phyloP scores from a whole-genome alignment of 2,329 filamentous ascomycete species.

The Neoarthrinium moseri region DNA sequence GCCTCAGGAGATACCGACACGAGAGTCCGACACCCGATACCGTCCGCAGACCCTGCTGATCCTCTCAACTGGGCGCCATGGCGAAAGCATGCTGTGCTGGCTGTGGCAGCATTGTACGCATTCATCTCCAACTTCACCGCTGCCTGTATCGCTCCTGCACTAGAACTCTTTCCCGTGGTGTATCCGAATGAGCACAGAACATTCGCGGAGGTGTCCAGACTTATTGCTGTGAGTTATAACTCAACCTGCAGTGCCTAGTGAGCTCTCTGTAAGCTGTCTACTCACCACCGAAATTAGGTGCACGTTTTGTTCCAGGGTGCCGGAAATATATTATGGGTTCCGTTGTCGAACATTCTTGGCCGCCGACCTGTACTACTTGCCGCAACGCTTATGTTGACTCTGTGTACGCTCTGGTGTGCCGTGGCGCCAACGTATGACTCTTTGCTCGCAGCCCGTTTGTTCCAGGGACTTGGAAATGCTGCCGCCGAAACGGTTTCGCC shows the following conservation, averaged over 20 bases:
- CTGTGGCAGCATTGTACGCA: slow-evolving; percentile 27
- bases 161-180: slow-evolving; percentile 28
- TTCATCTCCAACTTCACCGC: slow-evolving; percentile 33
- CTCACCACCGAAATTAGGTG: too few species aligned
- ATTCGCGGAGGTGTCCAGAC: slow-evolving; percentile 22
- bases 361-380: slow-evolving; percentile 29
- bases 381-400: slow-evolving; percentile 25
- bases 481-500: slow-evolving; percentile 33
- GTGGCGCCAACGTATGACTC: slow-evolving; percentile 20
- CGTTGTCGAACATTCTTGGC: slow-evolving; percentile 33
- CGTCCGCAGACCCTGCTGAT: slow-evolving; percentile 30
- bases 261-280: too few species aligned
- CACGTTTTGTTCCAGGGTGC: slow-evolving; percentile 32
- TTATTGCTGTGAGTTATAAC: slow-evolving; percentile 29
- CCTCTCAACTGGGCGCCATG: slow-evolving; percentile 33
- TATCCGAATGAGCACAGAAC: slow-evolving; percentile 25
- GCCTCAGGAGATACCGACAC: slow-evolving; percentile 3
- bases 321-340: slow-evolving; percentile 35
- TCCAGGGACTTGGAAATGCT: slow-evolving; percentile 31
- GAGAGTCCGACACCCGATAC: slow-evolving; percentile 19
- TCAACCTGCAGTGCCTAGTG: background rate
- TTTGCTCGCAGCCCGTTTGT: slow-evolving; percentile 26
- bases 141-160: slow-evolving; percentile 29
- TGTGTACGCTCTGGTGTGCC: slow-evolving; percentile 25
- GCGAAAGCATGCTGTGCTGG: slow-evolving; percentile 28